Conservation (phyloP, 371 early-diverging fungal species). For the Nematocida parisii region DNA sequence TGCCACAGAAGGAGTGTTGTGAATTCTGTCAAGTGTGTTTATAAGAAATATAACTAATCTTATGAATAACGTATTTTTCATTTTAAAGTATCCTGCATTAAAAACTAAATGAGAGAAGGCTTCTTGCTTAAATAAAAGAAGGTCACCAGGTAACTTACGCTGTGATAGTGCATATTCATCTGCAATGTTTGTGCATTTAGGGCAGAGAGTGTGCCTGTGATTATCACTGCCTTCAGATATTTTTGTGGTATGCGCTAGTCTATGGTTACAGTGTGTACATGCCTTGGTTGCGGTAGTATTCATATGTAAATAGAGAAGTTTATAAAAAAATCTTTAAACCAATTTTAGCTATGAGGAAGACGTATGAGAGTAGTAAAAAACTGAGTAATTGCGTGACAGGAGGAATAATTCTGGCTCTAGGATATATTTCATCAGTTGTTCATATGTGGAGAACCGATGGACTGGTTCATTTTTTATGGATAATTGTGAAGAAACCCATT, state of each 20-base stretch:
- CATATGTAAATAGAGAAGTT: neutral
- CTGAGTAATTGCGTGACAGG: neutral
- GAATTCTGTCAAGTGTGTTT: constrained; percentile 10
- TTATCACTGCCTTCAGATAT: constrained; percentile 5
- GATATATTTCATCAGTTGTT: neutral
- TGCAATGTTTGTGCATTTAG: constrained; percentile 37
- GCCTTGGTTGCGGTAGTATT: neutral
- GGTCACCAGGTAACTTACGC: neutral
- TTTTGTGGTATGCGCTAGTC: neutral
- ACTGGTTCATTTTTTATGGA: constrained; percentile 11
- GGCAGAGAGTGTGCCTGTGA: constrained; percentile 25
- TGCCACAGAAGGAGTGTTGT: neutral
- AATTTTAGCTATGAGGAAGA: neutral
- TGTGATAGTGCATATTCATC: constrained; percentile 11
- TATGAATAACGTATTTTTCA: neutral
- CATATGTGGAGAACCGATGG: constrained; percentile 1
- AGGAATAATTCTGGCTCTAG: neutral
- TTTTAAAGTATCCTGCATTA: neutral
- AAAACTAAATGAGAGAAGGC: constrained; percentile 29
- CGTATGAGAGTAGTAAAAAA: constrained; percentile 2
- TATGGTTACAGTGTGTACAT: neutral
- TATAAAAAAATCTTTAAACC: neutral
- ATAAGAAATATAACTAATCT: neutral
- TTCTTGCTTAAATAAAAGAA: constrained; percentile 37
- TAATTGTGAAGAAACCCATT: constrained; percentile 2